Evolutionary conservation across 2,329 filamentous ascomycete species (phyloP).

Genomic region (Colletotrichum incanum): DNA sequence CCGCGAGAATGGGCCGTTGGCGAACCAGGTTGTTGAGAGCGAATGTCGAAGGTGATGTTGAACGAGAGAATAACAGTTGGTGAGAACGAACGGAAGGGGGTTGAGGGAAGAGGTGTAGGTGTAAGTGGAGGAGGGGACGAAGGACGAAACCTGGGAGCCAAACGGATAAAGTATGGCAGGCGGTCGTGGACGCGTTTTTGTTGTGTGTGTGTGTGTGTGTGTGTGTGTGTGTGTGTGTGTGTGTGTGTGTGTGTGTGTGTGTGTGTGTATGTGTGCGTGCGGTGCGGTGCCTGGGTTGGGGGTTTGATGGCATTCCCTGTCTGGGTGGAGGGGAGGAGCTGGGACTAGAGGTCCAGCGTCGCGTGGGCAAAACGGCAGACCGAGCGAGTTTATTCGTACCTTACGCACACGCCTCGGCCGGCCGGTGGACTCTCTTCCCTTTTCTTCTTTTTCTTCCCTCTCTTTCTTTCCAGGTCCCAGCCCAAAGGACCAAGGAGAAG

Average conservation of each 20-base stretch:
- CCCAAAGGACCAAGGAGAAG: slow-evolving; percentile 24
- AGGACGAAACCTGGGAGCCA: slow-evolving; percentile 41
- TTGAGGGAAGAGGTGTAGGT: slow-evolving; percentile 34
- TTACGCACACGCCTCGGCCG: slow-evolving; percentile 41
- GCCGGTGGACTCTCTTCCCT: slow-evolving; percentile 13
- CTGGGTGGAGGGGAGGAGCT: slow-evolving; percentile 27
- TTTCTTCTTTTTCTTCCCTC: neutral
- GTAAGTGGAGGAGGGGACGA: slow-evolving; percentile 39
- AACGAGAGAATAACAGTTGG: slow-evolving; percentile 43
- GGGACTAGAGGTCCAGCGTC: slow-evolving; percentile 33
- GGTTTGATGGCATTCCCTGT: slow-evolving; percentile 42
- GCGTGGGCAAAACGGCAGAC: slow-evolving; percentile 43
- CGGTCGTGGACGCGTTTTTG: slow-evolving; percentile 42
- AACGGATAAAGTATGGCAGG: slow-evolving; percentile 42
- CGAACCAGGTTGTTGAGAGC: slow-evolving; percentile 21
- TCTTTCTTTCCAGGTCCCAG: slow-evolving; percentile 2
- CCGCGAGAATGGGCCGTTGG: slow-evolving; percentile 10
- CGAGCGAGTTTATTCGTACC: slow-evolving; percentile 43
- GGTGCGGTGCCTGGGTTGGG: slow-evolving; percentile 33
- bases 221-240: slow-evolving; percentile 23
- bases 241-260: slow-evolving; percentile 39
- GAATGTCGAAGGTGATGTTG: slow-evolving; percentile 12
- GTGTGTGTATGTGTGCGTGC: slow-evolving; percentile 18
- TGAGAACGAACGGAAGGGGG: slow-evolving; percentile 38
- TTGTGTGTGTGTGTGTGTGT: slow-evolving; percentile 33